Percentiles rank a stretch among this genome's conserved stretches.
Evolutionary conservation across 768 basidiomycete genomes (phyloP).

Genomic region (Phylloporus arenicola): DNA sequence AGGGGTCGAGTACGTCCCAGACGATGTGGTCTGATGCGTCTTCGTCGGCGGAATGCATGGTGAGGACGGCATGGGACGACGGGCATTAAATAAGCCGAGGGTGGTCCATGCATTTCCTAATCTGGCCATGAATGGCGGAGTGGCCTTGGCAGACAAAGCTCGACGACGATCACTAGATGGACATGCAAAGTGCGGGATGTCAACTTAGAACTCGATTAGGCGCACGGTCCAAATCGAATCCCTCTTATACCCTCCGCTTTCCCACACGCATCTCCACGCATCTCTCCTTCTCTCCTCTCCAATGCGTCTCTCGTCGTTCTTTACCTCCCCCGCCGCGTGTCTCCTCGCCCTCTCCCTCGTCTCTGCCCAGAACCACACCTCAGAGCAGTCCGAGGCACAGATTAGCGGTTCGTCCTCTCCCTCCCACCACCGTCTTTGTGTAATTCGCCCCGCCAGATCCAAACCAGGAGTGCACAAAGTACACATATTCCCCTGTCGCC

Average conservation of each 20-base stretch:
- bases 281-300: background rate
- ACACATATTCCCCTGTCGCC: constrained; percentile 36
- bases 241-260: constrained; percentile 1
- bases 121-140: background rate
- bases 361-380: background rate
- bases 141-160: too few species aligned
- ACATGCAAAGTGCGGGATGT: too few species aligned
- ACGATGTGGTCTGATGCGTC: background rate
- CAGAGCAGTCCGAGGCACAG: constrained; percentile 28
- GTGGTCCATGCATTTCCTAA: background rate
- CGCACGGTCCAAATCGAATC: background rate
- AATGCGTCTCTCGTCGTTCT: constrained; percentile 4
- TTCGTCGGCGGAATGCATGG: background rate
- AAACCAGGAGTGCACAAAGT: constrained; percentile 38
- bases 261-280: background rate
- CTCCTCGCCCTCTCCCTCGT: background rate
- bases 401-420: constrained; percentile 29
- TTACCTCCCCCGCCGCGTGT: background rate
- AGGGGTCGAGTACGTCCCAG: background rate
- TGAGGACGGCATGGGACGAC: background rate
- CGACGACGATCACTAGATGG: too few species aligned
- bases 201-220: background rate
- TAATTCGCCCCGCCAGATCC: constrained; percentile 22
- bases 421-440: too few species aligned
- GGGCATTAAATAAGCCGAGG: background rate